Base-by-base conservation (phyloP, 805 yeast genomes). In the Saturnispora gosingensis region DNA sequence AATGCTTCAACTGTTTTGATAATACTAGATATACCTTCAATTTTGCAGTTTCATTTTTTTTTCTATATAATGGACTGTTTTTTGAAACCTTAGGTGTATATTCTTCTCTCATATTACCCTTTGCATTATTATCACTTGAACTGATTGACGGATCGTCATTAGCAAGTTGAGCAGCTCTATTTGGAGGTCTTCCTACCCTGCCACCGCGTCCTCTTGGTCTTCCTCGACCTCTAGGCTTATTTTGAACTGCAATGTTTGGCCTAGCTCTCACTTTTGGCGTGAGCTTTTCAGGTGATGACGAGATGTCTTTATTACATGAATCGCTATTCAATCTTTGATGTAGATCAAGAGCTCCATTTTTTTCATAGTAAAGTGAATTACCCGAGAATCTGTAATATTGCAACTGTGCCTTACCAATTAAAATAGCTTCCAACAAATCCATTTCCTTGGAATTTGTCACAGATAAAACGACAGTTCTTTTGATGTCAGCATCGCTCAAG, bases 391-490 rank as follows among this genome's bases (percentile, higher is more conserved):
- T 76, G 54, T 75, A 75, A 60, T 85, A 84, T 54, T 76, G 74
- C 38, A 87, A 66, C 10, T 61, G 62, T 36, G 71, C 71, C 59
- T 86, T 80, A 2, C 96, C 97, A n/a, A 85, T 70, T 13, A 88
- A 61, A 44, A 84, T 72, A 0, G 90, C 85, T 64, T 89, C 97
- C 6, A 89, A 72, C 45, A 89, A 68, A 61, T 89, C 95, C 55
- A 85, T 63, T 60, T 85, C 93, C 60, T 83, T 82, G 22, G 82
- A 73, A 58, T 73, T 77, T 36, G 77, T 74, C 0, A 88, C 83
- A 3, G 82, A 76, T 10, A 85, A 71, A 5, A 73, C 62, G 3
- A 75, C 58, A 13, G 71, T 64, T 25, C 58, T 63, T 2, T 53
- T 42, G 38, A 53, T 52, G 11, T 57, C 54, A 20, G 52, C 42